phyloP scores from a whole-genome alignment of 495 filamentous ascomycete genomes.

The Elasticomyces elasticus region DNA sequence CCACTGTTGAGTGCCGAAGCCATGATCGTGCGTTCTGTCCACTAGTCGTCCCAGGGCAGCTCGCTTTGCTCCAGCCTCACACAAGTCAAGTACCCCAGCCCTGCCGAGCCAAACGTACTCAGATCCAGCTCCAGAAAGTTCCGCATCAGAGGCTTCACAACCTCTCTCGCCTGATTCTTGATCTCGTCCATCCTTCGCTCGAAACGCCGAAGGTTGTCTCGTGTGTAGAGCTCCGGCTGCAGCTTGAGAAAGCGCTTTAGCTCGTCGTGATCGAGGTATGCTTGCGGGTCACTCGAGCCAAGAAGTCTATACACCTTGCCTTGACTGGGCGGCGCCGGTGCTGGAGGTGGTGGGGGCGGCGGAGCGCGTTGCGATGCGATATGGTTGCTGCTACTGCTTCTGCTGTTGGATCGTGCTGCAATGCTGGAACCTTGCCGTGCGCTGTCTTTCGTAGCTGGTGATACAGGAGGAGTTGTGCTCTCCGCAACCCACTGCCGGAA shows the following conservation, averaged over 20 bases:
- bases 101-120: conserved; percentile 32
- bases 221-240: conserved; percentile 54
- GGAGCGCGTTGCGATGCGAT: conserved; percentile 15
- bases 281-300: conserved; percentile 37
- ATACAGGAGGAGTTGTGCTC: conserved; percentile 62
- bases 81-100: conserved; percentile 69
- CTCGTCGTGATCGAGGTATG: conserved; percentile 74
- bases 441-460: conserved; percentile 28
- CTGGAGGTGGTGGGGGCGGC: conserved; percentile 10
- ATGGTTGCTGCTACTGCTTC: conserved; percentile 21
- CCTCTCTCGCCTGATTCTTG: conserved; percentile 68
- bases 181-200: conserved; percentile 80
- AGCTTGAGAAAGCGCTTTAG: conserved; percentile 79
- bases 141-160: conserved; percentile 77
- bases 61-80: conserved; percentile 66
- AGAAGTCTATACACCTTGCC: conserved; percentile 67
- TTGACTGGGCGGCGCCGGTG: conserved; percentile 23
- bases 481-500: conserved; percentile 89
- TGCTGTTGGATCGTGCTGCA: background rate
- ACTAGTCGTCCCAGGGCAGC: conserved; percentile 57
- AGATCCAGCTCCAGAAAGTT: conserved; percentile 70
- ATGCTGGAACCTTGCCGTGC: background rate
- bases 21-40: background rate
- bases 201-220: conserved; percentile 70
- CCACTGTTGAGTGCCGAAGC: no score